These are phyloP conservation scores for Cynara cardunculus DNA, from an alignment of 129 eudicot genomes.

Conservation along the genomic window DNA sequence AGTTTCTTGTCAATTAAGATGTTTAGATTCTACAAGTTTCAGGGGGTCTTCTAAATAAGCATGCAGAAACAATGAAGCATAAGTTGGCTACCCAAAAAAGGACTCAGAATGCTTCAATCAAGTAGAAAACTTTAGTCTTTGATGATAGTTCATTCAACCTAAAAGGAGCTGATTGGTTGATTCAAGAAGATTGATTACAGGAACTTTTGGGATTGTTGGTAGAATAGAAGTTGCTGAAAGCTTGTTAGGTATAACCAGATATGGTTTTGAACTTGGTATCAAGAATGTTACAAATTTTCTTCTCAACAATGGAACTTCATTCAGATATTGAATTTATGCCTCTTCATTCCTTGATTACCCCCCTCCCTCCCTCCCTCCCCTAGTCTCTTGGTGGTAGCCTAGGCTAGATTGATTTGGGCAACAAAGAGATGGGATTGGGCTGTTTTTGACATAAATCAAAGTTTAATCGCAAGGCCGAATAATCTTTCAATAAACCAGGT, in stretches of 20 bases:
- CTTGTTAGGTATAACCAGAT: neutral
- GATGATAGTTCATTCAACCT: neutral
- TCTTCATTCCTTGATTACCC: neutral
- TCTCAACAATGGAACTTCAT: neutral
- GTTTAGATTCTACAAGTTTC: conserved; percentile 12
- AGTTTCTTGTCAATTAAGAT: neutral
- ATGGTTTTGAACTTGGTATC: neutral
- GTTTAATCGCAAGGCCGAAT: neutral
- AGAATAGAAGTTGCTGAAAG: neutral
- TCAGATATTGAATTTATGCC: neutral
- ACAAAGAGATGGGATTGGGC: neutral
- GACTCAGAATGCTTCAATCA: conserved; percentile 27
- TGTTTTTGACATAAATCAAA: neutral
- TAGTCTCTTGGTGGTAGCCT: neutral
- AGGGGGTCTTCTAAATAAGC: conserved; percentile 48
- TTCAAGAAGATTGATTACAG: neutral
- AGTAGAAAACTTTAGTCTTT: neutral
- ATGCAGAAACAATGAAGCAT: conserved; percentile 37
- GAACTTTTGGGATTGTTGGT: neutral
- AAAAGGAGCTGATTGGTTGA: neutral
- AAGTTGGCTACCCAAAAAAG: conserved; percentile 31
- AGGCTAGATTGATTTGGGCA: neutral
- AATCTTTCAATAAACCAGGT: neutral
- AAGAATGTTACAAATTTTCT: neutral
- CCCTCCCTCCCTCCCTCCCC: too few species aligned